phyloP scores from a whole-genome alignment of 2,329 filamentous ascomycete genomes.

The Calonectria leucothoes region DNA sequence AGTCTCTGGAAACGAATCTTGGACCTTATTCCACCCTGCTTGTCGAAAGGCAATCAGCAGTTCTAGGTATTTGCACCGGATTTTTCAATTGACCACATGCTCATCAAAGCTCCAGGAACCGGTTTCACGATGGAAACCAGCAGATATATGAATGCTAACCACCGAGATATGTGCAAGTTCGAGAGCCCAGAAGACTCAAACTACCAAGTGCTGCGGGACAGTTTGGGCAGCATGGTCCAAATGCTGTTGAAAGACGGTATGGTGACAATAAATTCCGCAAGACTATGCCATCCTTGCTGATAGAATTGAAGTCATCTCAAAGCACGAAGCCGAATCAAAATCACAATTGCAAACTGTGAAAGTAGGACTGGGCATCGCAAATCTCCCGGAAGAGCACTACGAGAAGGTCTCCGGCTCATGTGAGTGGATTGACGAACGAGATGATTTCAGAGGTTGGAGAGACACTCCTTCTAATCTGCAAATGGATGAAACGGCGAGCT shows the following conservation, averaged over 20 bases:
- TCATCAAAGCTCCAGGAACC: background rate
- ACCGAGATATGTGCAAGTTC: conserved; percentile 48
- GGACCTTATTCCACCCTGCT: conserved; percentile 31
- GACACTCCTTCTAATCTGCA: background rate
- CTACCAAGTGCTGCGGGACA: conserved; percentile 41
- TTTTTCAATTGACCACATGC: background rate
- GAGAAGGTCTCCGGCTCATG: background rate
- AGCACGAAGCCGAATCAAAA: background rate
- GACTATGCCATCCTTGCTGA: background rate
- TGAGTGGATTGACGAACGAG: background rate
- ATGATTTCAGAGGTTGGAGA: background rate
- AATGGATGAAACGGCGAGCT: background rate
- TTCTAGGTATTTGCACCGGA: conserved; percentile 36
- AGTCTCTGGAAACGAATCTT: conserved; percentile 37
- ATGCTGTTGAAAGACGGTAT: background rate
- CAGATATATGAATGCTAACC: conserved; percentile 40
- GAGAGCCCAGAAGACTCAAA: conserved; percentile 40
- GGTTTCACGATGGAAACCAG: background rate
- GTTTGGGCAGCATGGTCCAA: conserved; percentile 20
- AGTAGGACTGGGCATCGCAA: background rate
- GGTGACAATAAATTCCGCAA: background rate
- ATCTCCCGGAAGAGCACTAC: background rate
- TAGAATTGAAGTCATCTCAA: background rate
- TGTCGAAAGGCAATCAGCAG: conserved; percentile 48
- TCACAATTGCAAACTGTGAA: background rate